Base-by-base conservation (phyloP, 768 basidiomycete species). In the Rhizopogon vinicolor region DNA sequence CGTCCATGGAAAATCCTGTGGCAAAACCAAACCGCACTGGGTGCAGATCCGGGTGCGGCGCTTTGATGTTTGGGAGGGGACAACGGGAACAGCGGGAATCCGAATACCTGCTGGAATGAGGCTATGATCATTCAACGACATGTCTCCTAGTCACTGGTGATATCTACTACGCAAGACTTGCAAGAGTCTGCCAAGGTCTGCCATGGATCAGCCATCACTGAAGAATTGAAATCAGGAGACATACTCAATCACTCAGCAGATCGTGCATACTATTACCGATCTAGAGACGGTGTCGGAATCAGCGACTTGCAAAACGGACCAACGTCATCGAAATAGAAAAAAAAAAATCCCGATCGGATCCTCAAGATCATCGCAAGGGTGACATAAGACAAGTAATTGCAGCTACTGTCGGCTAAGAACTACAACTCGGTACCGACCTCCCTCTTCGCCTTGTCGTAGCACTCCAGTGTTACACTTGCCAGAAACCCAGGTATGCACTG, bases 401-500 rank as follows among this genome's bases (percentile, higher is more conserved):
- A 37, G 35, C 12, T 37, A 35, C 12, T 13, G n/a, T 33, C 16
- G 7, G 3, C 5, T 4, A 7, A 46, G 29, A 31, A 48, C 33
- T 49, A 49, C 19, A 22, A 49, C 48, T 49, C 35, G 22, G 35
- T 16, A 39, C 29, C 56, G 41, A 37, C 54, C n/a, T 63, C 70
- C 51, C 67, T 60, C 65, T 87, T 90, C 60, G 79, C 78, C 68
- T 84, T 85, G 60, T 94, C 92, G 68, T 89, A 93, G 66, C 91
- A 87, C 70, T 93, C 91, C 62, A 94, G 68, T 31, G 91, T 95
- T 41, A 96, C 81, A 63, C 88, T 91, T 31, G 93, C 92, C 71
- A 95, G 70, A 66, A 96, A 93, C 0, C 93, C 90, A 0, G 93
- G 91, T 55, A 93, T 86, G 68, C 91, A 93, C 70, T 90, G 81